Evolutionary conservation across 2,329 filamentous ascomycete species (phyloP), one percentile per base, ranked within the genome.

Genomic region (Apiospora malaysiana): DNA sequence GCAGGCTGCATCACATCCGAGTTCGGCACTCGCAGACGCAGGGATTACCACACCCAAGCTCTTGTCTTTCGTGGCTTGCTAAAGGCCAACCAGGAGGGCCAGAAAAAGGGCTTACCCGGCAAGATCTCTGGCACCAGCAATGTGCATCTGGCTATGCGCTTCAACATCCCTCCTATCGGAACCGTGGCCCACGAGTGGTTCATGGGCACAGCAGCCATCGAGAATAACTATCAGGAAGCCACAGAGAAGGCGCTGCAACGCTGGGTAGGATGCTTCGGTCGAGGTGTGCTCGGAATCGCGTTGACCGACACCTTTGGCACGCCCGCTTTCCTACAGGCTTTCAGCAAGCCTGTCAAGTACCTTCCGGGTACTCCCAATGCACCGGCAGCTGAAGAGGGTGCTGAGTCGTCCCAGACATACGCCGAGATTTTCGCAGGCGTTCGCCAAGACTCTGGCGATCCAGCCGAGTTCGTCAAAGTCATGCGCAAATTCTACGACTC

Each of bases 121-220:
- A 92, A 91, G 79, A 86, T 98, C 66, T 89, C 92, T 0, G 96
- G 96, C 14, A 97, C 95, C 0, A 98, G 95, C 81, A 99, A 99
- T 78, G 96, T 99, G 4, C 95, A 98, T 80, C 90, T 99, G 75
- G 96, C 96, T 14, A 97, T 97, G 94, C 92, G 94, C 77, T 95
- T 97, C 82, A 91, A 90, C 63, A 90, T 98, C 65, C 84, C 90
- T 4, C 94, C 96, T 0, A 89, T 98, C 16, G 96, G 96, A 6
- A 99, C 96, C 0, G 88, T 90, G 1, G 96, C 96, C 0, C 96
- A 99, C 79, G 96, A 99, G 83, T 99, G 96, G 96, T 98, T 98
- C 85, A 99, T 99, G 96, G 95, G 94, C 56, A 95, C 97, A 73
- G 96, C 96, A 0, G 95, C 96, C 49, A 94, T 98, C 76, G 93